Conservation (phyloP, 2,329 filamentous ascomycete genomes). For the Pseudogymnoascus sp. region DNA sequence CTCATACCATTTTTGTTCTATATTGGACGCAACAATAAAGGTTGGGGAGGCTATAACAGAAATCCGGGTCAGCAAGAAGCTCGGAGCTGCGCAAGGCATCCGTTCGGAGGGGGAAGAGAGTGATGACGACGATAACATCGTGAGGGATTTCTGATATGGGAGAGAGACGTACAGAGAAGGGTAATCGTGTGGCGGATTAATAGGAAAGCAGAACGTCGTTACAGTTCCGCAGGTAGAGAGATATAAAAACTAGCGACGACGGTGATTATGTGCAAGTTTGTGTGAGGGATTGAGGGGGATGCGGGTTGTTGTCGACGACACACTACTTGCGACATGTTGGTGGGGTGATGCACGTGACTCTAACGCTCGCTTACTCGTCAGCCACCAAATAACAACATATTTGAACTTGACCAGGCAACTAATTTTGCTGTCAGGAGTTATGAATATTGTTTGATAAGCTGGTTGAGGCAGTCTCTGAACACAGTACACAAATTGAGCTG, state of each 20-base stretch:
- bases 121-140: background rate
- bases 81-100: background rate
- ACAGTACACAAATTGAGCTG: background rate
- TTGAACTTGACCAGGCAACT: background rate
- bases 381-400: background rate
- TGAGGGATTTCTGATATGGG: background rate
- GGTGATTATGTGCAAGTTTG: constrained; percentile 4
- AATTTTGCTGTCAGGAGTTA: background rate
- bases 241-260: background rate
- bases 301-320: constrained; percentile 7
- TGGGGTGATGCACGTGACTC: background rate
- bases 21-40: background rate
- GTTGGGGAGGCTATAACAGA: background rate
- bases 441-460: background rate
- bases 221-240: background rate
- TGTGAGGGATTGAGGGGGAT: constrained; percentile 7
- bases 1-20: constrained; percentile 1
- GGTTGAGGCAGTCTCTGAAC: background rate
- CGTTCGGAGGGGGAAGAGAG: background rate
- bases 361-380: constrained; percentile 3
- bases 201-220: constrained; percentile 1
- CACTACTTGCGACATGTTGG: constrained; percentile 5
- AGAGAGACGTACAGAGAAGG: constrained; percentile 1
- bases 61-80: background rate
- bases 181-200: background rate